These are phyloP conservation scores for Stenogyne calaminthoides DNA, from an alignment of 305 asterid genomes.

Conservation along the genomic window DNA sequence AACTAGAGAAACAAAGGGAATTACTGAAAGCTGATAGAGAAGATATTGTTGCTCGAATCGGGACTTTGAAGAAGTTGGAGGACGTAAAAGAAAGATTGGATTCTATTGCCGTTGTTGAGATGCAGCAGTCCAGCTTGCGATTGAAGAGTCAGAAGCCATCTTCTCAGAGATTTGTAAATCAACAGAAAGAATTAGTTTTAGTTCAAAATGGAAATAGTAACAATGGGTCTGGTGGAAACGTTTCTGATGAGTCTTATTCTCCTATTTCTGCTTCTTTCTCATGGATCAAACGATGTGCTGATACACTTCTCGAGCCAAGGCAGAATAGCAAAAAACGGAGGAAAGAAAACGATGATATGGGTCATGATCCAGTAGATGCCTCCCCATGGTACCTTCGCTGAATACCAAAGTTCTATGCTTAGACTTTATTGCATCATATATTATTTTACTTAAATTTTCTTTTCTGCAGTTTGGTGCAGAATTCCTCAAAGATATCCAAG, in stretches of 20 bases:
- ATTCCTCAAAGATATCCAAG: constrained; percentile 32
- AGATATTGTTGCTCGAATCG: constrained; percentile 78
- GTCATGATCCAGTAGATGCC: constrained; percentile 43
- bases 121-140: constrained; percentile 49
- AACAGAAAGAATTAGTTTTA: constrained; percentile 31
- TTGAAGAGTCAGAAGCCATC: constrained; percentile 40
- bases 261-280: constrained; percentile 75
- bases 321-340: constrained; percentile 64
- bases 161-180: constrained; percentile 41
- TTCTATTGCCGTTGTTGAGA: constrained; percentile 54
- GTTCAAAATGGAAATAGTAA: constrained; percentile 38
- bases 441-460: background rate
- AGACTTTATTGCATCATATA: background rate
- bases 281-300: constrained; percentile 93
- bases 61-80: constrained; percentile 77
- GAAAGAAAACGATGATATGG: constrained; percentile 48
- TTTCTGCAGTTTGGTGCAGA: constrained; percentile 44
- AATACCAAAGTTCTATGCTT: constrained; percentile 4
- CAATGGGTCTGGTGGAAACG: constrained; percentile 47
- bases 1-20: constrained; percentile 93
- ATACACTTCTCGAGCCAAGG: constrained; percentile 74
- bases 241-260: constrained; percentile 51
- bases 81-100: constrained; percentile 66
- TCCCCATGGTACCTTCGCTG: constrained; percentile 49
- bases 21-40: constrained; percentile 76